phyloP scores from a whole-genome alignment of 2,329 filamentous ascomycete species.

The Talaromyces funiculosus region DNA sequence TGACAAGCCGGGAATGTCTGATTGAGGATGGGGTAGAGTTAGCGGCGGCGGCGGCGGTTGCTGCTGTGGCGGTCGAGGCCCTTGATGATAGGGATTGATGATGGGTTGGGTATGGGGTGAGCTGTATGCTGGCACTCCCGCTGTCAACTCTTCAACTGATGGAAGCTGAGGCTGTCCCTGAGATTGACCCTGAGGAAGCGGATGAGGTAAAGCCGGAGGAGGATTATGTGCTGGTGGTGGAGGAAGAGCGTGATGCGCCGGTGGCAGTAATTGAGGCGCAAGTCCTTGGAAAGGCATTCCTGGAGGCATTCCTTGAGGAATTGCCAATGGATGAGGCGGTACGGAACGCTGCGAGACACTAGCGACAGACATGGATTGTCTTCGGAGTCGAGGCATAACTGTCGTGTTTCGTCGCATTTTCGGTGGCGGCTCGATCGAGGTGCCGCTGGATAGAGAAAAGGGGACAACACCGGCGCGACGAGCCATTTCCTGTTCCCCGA shows the following conservation, averaged over 20 bases:
- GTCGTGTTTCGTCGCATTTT: slow-evolving; percentile 34
- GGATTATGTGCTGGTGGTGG: neutral
- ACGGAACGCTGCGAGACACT: slow-evolving; percentile 9
- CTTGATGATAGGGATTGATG: slow-evolving; percentile 26
- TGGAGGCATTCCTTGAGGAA: neutral
- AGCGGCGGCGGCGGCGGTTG: slow-evolving; percentile 27
- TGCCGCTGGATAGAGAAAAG: slow-evolving; percentile 63
- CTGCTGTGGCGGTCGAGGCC: slow-evolving; percentile 15
- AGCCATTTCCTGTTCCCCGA: slow-evolving; percentile 92
- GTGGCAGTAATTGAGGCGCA: slow-evolving; percentile 12
- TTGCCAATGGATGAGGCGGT: neutral
- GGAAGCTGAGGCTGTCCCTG: slow-evolving; percentile 28
- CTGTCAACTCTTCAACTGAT: slow-evolving; percentile 43
- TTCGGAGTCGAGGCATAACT: slow-evolving; percentile 34
- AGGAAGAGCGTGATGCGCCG: neutral
- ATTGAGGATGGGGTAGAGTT: slow-evolving; percentile 25
- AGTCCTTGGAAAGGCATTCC: slow-evolving; percentile 15
- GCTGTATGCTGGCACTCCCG: slow-evolving; percentile 42
- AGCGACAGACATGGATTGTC: slow-evolving; percentile 26
- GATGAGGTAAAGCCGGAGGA: neutral
- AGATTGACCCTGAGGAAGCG: slow-evolving; percentile 28
- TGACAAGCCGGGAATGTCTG: slow-evolving; percentile 27
- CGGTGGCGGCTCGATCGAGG: slow-evolving; percentile 43
- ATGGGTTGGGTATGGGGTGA: slow-evolving; percentile 32
- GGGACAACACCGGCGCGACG: slow-evolving; percentile 82